A percentile compares a stretch with the other conserved stretches of the same genome.
Evolutionary conservation across 192 early-diverging fungal genomes (phyloP).

Genomic region (Cetraspora pellucida): DNA sequence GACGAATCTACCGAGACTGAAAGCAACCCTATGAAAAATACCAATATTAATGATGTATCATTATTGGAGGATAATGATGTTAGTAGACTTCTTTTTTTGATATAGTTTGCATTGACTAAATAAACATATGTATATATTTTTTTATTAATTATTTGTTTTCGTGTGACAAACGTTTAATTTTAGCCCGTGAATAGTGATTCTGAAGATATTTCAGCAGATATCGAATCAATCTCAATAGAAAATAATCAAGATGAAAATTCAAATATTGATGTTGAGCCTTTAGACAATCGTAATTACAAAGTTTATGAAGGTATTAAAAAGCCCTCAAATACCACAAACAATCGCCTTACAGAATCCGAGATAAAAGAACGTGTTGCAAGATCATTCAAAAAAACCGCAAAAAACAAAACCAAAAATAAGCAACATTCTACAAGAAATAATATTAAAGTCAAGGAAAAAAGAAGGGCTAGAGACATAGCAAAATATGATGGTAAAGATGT

Average conservation of each 20-base stretch:
- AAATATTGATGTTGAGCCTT: constrained; percentile 18
- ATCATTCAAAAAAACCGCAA: constrained; percentile 39
- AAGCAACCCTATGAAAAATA: too few species aligned
- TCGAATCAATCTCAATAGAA: constrained; percentile 28
- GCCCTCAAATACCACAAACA: constrained; percentile 28
- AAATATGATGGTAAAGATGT: constrained; percentile 40
- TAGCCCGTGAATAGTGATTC: constrained; percentile 30
- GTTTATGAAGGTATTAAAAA: constrained; percentile 51
- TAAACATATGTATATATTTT: too few species aligned
- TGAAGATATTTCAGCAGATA: constrained; percentile 8
- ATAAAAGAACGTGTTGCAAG: constrained; percentile 58
- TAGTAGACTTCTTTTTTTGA: too few species aligned
- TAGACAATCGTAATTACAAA: constrained; percentile 51
- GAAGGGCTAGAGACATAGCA: constrained; percentile 41
- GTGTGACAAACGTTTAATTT: not conserved
- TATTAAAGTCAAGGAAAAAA: constrained; percentile 57
- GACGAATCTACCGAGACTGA: constrained; percentile 32
- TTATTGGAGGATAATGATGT: not conserved
- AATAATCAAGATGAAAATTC: too few species aligned
- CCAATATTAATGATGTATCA: too few species aligned
- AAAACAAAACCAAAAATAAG: constrained; percentile 40
- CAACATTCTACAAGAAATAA: constrained; percentile 47
- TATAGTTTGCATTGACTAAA: too few species aligned
- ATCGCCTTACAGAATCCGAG: constrained; percentile 42
- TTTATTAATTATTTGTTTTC: too few species aligned